Base-by-base conservation (phyloP, 371 early-diverging fungal genomes). In the Massospora cicadina region DNA sequence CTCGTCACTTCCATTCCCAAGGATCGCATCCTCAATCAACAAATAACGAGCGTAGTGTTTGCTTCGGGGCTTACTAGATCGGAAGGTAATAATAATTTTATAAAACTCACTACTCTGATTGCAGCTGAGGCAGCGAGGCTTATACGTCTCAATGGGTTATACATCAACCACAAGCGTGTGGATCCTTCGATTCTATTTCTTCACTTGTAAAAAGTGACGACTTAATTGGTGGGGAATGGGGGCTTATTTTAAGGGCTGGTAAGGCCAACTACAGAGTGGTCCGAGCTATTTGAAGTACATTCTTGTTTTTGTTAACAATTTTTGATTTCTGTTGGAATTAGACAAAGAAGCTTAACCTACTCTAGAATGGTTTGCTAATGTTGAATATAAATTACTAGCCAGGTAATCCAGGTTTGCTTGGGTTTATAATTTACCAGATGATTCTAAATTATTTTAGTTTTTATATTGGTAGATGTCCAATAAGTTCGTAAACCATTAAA, bases 91-190 rank as follows among this genome's bases (percentile, higher is more conserved):
- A 30, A 28, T 24, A 10, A 5, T 3, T 26, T 60, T 60, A 10
- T 27, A 21, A 12, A 2, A 5, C 27, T 3, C 17, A 12, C 30
- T 1, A 54, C 1, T 58, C 10, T 64, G 32, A 54, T 65, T 0
- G 54, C 69, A 84, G 85, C 86, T 32, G 88, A 85, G 58, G 87
- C 89, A 0, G 76, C 80, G 58, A 84, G 87, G 63, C 74, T 85
- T n/a, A 78, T 82, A 58, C 82, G 82, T 55, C 71, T 80, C 2
- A 86, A 88, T 13, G 90, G 90, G 0, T 69, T 90, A 28, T 90
- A 90, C 67, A 71, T 88, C 61, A 89, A 90, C 71, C 80, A 83
- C 65, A 57, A 66, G 24, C 75, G 81, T 3, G 71, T 85, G 0
- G 76, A 66, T 0, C 81, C 66, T 66, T 71, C 43, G 43, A 43